Conservation (phyloP, 805 yeast species). For the Candida lessepsii region DNA sequence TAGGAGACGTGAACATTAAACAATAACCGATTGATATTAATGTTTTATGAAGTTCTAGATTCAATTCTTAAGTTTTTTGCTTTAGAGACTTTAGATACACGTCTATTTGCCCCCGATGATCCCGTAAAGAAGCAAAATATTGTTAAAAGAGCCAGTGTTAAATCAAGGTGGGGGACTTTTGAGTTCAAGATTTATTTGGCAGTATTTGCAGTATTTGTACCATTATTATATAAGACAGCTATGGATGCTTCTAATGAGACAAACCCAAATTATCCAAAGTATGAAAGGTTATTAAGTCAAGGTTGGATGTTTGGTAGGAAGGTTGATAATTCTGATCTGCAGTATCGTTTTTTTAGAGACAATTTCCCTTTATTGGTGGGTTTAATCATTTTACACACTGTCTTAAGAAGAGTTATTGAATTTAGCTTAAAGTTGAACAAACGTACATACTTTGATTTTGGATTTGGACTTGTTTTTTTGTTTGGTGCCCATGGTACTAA, state of each 20-base stretch:
- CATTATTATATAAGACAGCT: constrained; percentile 79
- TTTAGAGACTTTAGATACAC: constrained; percentile 51
- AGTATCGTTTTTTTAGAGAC: constrained; percentile 83
- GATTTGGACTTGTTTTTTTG: constrained; percentile 67
- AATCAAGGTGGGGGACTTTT: constrained; percentile 67
- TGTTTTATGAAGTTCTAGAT: constrained; percentile 2
- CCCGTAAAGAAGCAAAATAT: constrained; percentile 29
- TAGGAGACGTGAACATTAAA: no score
- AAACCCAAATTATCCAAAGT: constrained; percentile 69
- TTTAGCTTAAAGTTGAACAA: constrained; percentile 20
- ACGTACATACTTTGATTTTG: constrained; percentile 68
- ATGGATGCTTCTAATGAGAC: constrained; percentile 74
- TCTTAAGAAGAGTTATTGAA: constrained; percentile 41
- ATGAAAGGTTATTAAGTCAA: constrained; percentile 56
- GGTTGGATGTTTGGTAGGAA: constrained; percentile 93
- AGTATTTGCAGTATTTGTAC: constrained; percentile 68
- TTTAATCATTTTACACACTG: constrained; percentile 54
- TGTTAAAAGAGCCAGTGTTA: constrained; percentile 29
- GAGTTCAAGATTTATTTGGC: constrained; percentile 73
- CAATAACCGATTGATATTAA: no score
- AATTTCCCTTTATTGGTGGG: constrained; percentile 64
- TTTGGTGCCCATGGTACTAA: constrained; percentile 81
- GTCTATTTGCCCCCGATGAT: constrained; percentile 43
- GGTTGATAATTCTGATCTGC: constrained; percentile 90
- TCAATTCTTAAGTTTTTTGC: constrained; percentile 41